Base-by-base conservation (phyloP, 176 grass and related monocot genomes). In the Secale cereale region DNA sequence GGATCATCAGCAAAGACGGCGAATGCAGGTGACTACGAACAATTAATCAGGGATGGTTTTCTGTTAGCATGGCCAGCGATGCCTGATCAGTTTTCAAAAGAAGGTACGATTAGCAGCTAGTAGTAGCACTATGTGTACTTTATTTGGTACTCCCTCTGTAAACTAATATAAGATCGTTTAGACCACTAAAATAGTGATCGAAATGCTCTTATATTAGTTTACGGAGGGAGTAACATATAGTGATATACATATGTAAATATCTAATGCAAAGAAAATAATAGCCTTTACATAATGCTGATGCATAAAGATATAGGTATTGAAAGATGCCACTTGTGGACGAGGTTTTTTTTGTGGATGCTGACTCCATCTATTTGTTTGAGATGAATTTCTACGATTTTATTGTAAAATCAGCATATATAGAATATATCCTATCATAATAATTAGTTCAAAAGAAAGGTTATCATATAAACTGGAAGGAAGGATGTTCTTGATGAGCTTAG, bases 11-110 rank as follows among this genome's bases (percentile, higher is more conserved):
- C 22, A 7, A 26, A 41, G 3, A 46, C 3, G 1, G n/a, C 2
- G 0, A 79, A 56, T 0, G 66, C 87, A 3, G 35, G 74, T 20
- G 45, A 15, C 11, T 88, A 88, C 4, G 66, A 78, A 19, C 5
- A 84, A 74, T 59, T 88, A 3, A 74, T 79, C 66, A 84, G 81
- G 2, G 32, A 80, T 43, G 87, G 87, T 4, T 89, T 89, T 59
- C 77, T 85, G 13, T 80, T 89, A 82, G 61, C 79, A 19, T 87
- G 79, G 79, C 79, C 74, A 0, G 19, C 0, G 10, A 10, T 35
- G 23, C 48, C 48, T 33, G 10, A 10, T 15, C 48, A 57, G 20
- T 22, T 35, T 77, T 9, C 74, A 33, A 32, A 50, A 50, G 0
- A 77, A 77, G 74, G 74, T 77, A 77, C 32, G 20, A 5, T 59